These are phyloP conservation scores for Fusarium buxicola DNA, from an alignment of 2,329 filamentous ascomycete genomes.

Conservation along the genomic window DNA sequence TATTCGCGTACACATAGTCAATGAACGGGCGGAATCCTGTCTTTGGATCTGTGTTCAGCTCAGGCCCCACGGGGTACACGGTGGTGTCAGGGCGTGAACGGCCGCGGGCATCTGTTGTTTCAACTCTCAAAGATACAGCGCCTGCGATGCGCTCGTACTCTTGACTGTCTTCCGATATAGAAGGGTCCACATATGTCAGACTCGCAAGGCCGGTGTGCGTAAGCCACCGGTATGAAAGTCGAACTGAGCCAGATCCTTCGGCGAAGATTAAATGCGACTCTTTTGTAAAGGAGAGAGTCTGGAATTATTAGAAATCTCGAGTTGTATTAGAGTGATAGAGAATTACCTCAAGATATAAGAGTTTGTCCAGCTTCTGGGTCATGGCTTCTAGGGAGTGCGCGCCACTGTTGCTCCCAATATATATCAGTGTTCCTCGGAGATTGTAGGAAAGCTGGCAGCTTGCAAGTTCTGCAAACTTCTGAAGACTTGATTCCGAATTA, in stretches of 20 bases:
- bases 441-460: slow-evolving; percentile 46
- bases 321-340: neutral
- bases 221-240: slow-evolving; percentile 43
- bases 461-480: slow-evolving; percentile 12
- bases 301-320: slow-evolving; percentile 18
- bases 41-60: neutral
- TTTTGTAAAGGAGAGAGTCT: slow-evolving; percentile 23
- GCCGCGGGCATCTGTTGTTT: slow-evolving; percentile 15
- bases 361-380: slow-evolving; percentile 37
- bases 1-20: slow-evolving; percentile 31
- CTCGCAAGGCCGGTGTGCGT: slow-evolving; percentile 44
- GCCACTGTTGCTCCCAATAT: slow-evolving; percentile 42
- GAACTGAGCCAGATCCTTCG: slow-evolving; percentile 11
- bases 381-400: slow-evolving; percentile 22
- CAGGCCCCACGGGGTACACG: slow-evolving; percentile 7
- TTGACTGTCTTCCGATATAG: neutral
- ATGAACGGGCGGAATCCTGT: slow-evolving; percentile 30
- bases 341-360: slow-evolving; percentile 33
- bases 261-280: slow-evolving; percentile 43
- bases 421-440: slow-evolving; percentile 43
- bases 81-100: slow-evolving; percentile 16
- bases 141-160: slow-evolving; percentile 35
- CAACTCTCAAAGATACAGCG: slow-evolving; percentile 37
- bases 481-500: slow-evolving; percentile 14
- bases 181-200: slow-evolving; percentile 42